Evolutionary conservation across 805 yeast species (phyloP).

Genomic region (Ogataea nonfermentans): DNA sequence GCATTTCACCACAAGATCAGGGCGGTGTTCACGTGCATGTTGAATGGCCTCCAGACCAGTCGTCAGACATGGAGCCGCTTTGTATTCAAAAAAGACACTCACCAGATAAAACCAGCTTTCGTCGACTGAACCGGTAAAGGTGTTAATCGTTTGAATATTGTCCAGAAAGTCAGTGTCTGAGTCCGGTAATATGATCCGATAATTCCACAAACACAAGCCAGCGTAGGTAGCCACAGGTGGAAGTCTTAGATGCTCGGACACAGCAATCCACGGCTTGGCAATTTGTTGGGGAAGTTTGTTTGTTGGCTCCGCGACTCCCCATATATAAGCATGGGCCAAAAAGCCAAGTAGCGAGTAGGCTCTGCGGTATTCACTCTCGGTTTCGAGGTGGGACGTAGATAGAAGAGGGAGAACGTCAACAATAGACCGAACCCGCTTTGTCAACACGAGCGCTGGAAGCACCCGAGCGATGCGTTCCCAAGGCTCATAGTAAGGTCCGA

Average conservation of each 20-base stretch:
- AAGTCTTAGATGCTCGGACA: conserved; percentile 58
- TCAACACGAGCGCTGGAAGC: conserved; percentile 71
- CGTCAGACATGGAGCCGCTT: conserved; percentile 69
- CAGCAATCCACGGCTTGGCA: conserved; percentile 66
- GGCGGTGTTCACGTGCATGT: conserved; percentile 48
- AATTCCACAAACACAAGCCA: conserved; percentile 86
- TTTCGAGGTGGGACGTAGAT: conserved; percentile 42
- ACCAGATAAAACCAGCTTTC: conserved; percentile 94
- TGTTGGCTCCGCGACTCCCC: conserved; percentile 69
- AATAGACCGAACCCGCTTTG: conserved; percentile 56
- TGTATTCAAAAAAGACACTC: conserved; percentile 79
- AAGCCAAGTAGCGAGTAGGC: conserved; percentile 81
- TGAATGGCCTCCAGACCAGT: conserved; percentile 67
- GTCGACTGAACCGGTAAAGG: conserved; percentile 87
- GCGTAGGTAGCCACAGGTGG: conserved; percentile 92
- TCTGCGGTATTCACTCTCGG: conserved; percentile 60
- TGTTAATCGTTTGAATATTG: conserved; percentile 72
- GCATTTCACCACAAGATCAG: conserved; percentile 39
- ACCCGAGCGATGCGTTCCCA: conserved; percentile 74
- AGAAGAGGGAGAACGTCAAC: conserved; percentile 66
- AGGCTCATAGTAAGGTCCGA: conserved; percentile 60
- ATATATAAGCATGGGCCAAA: conserved; percentile 82
- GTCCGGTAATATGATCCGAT: conserved; percentile 55
- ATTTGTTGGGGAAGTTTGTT: conserved; percentile 65
- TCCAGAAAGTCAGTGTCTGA: conserved; percentile 43